phyloP scores from a whole-genome alignment of 1,284 basidiomycete species.

The Phellopilus nigrolimitatus region DNA sequence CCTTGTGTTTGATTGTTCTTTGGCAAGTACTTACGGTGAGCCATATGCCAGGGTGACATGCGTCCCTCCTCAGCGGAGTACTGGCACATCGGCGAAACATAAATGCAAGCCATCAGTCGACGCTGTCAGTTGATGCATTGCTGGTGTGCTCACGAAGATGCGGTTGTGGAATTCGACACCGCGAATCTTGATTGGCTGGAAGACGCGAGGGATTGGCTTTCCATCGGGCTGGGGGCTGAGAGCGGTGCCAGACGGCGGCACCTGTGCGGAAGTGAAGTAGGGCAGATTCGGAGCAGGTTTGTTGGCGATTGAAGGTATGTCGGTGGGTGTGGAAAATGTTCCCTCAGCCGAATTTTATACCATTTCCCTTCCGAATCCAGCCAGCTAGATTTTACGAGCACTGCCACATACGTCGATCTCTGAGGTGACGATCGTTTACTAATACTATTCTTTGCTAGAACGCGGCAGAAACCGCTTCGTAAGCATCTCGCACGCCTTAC shows the following conservation, averaged over 20 bases:
- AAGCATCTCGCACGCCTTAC: too few relatives aligned
- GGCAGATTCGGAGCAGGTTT: conserved; percentile 15
- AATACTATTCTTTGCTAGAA: too few relatives aligned
- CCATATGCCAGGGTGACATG: conserved; percentile 47
- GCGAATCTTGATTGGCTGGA: conserved; percentile 56
- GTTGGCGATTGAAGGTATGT: too few relatives aligned
- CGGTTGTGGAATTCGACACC: conserved; percentile 40
- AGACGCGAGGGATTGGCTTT: conserved; percentile 50
- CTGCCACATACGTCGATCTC: too few relatives aligned
- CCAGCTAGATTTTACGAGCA: too few relatives aligned
- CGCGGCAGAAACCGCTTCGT: too few relatives aligned
- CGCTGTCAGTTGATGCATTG: background rate
- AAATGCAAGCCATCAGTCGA: background rate
- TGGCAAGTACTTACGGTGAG: conserved; percentile 38
- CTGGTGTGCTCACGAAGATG: conserved; percentile 31
- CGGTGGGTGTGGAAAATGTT: too few relatives aligned
- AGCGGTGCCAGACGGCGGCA: conserved; percentile 45
- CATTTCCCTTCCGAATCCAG: too few relatives aligned
- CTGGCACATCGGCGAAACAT: conserved; percentile 50
- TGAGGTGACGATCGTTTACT: too few relatives aligned
- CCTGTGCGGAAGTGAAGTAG: conserved; percentile 53
- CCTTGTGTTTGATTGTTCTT: background rate
- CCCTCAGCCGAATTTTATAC: too few relatives aligned
- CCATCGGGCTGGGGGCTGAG: conserved; percentile 38
- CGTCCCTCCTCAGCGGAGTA: conserved; percentile 60